phyloP scores from a whole-genome alignment of 805 yeast species.

The Metschnikowia amazonensis region DNA sequence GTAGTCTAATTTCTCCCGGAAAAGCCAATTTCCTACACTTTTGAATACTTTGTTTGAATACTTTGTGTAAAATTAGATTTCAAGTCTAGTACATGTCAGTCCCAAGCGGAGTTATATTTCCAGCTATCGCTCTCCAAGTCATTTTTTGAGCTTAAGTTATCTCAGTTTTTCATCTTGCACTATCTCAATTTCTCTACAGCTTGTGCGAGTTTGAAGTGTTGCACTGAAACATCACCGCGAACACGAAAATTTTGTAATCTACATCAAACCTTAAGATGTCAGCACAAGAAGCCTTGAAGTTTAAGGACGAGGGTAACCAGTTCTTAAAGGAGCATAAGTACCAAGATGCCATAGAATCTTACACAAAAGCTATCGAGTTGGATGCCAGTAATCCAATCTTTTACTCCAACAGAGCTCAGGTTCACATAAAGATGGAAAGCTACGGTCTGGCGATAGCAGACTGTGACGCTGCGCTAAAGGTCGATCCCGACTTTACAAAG shows the following conservation, averaged over 20 bases:
- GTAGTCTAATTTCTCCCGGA: neutral
- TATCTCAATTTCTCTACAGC: too few species aligned
- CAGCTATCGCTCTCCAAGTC: too few species aligned
- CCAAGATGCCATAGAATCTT: conserved; percentile 61
- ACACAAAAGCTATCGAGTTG: conserved; percentile 70
- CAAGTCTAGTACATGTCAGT: too few species aligned
- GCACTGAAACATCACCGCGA: neutral
- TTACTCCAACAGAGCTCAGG: conserved; percentile 87
- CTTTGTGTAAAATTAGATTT: too few species aligned
- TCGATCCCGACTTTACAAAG: conserved; percentile 67
- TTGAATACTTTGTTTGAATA: too few species aligned
- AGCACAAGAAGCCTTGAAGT: conserved; percentile 41
- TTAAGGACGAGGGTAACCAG: conserved; percentile 70
- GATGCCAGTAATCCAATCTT: conserved; percentile 58
- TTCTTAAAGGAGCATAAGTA: conserved; percentile 64
- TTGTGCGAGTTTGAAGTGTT: too few species aligned
- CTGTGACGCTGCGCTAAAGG: conserved; percentile 63
- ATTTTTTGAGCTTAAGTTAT: too few species aligned
- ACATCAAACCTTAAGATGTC: conserved; percentile 12
- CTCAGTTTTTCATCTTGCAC: too few species aligned
- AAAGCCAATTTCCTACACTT: too few species aligned
- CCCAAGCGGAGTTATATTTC: too few species aligned
- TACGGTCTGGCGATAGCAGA: conserved; percentile 84
- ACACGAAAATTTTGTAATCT: neutral
- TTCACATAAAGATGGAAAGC: conserved; percentile 77